Evolutionary conservation across 2,329 filamentous ascomycete genomes (phyloP), one percentile per base, ranked within the genome.

Genomic region (Pestalotiopsis sp.): DNA sequence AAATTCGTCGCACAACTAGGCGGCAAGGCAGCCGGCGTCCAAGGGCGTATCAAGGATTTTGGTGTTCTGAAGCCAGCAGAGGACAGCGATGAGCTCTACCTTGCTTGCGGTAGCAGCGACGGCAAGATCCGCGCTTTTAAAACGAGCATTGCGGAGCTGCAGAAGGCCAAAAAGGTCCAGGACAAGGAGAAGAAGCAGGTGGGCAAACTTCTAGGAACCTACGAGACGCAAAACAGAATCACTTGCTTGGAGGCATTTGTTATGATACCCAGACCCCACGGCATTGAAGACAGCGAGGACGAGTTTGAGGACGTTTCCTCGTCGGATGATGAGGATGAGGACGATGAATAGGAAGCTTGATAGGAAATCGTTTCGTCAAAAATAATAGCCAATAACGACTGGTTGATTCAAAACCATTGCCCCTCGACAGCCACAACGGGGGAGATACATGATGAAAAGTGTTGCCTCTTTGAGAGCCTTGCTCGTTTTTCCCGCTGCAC

Each of bases 1-100:
- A 88, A 89, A 75, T 84, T 92, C 20, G 78, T 96, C 13, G 93
- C 90, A n/a, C 89, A 95, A 74, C 78, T 98, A 12, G 95, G 95
- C 56, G 95, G 95, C 13, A 89, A 88, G 72, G 85, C 88, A 38
- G 86, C 85, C 2, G 91, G 90, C 0, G 86, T 96, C 64, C 81
- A 83, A 2, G 87, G 89, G 12, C 90, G 96, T 65, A 90, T 98
- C 79, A 99, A 98, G 82, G 95, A 97, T 77, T 98, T 98, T 79
- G 87, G 90, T 69, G 81, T 94, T 41, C 75, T 96, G 63, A 79
- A 69, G 69, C 76, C 80, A 65, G 79, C 82, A 52, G 75, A 79
- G 57, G 78, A 82, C 71, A 75, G 80, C 68, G 73, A 80, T 74
- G 75, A 82, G 77, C 70, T 86, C 68, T 83, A 92, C 70, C 79